Conservation (phyloP, 148 eudicot species). For the Nepenthes mirabilis region DNA sequence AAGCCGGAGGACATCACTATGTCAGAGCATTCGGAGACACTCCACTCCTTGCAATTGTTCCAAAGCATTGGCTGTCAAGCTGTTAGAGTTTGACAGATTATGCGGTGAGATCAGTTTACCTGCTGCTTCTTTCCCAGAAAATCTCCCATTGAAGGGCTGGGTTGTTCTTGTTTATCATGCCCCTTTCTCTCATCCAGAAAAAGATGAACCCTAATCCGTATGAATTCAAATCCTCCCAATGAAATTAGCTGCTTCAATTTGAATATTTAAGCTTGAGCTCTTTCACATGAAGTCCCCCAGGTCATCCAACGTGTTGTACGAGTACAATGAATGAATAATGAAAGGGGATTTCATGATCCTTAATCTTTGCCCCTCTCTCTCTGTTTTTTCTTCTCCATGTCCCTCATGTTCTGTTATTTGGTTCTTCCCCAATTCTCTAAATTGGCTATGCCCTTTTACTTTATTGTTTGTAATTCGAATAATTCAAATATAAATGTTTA, state of each 20-base stretch:
- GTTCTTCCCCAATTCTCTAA: not conserved
- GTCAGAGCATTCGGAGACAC: conserved; percentile 89
- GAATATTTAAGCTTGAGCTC: conserved; percentile 6
- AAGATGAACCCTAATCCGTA: too few relatives aligned
- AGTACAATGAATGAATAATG: conserved; percentile 98
- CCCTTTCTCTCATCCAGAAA: not conserved
- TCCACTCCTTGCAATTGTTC: conserved; percentile 80
- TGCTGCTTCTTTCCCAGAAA: not conserved
- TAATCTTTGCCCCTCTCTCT: not conserved
- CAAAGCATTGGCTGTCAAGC: conserved; percentile 91
- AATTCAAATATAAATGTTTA: too few relatives aligned
- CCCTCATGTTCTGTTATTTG: not conserved
- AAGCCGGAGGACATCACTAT: conserved; percentile 70
- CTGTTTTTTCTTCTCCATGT: not conserved
- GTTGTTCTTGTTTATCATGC: not conserved
- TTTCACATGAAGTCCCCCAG: conserved; percentile 65
- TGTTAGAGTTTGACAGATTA: conserved; percentile 83
- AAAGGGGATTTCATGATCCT: conserved; percentile 85
- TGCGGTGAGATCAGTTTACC: conserved; percentile 47
- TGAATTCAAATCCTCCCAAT: not conserved
- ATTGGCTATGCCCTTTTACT: too few relatives aligned
- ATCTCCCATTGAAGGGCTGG: not conserved
- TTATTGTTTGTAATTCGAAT: too few relatives aligned
- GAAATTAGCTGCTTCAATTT: not conserved
- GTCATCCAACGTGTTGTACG: conserved; percentile 81